A percentile compares a stretch with the other conserved stretches of the same genome.
These are phyloP conservation scores for Bolboschoenus planiculmis DNA, from an alignment of 176 grass and related monocot species.

Conservation along the genomic window DNA sequence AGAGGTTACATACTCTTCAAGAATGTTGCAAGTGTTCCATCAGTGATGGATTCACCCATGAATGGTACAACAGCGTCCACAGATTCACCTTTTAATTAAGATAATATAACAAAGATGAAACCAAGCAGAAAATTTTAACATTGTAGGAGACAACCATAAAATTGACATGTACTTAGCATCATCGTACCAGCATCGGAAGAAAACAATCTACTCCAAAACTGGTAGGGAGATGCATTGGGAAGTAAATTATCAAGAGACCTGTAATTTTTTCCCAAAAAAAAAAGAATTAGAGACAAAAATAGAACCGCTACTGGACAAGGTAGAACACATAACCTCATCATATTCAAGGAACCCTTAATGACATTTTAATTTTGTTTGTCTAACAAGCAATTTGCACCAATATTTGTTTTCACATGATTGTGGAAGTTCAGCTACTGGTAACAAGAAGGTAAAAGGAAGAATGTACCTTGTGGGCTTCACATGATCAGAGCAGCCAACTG, in stretches of 20 bases:
- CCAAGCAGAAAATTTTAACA: neutral
- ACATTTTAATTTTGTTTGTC: neutral
- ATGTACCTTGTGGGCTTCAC: conserved; percentile 15
- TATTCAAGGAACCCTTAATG: neutral
- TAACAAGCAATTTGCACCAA: neutral
- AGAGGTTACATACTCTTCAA: conserved; percentile 63
- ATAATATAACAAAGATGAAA: conserved; percentile 18
- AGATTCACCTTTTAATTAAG: conserved; percentile 40
- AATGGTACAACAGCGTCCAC: conserved; percentile 88
- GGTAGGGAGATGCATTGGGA: conserved; percentile 54
- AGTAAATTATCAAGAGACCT: conserved; percentile 35
- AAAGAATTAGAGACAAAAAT: neutral
- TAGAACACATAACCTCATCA: neutral
- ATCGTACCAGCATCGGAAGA: conserved; percentile 77
- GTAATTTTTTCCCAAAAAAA: neutral
- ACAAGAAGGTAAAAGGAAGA: neutral
- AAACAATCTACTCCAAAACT: conserved; percentile 74
- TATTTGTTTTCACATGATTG: neutral
- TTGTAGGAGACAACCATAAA: conserved; percentile 6
- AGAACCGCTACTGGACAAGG: too few species aligned
- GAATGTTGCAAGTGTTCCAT: conserved; percentile 91
- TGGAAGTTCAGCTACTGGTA: neutral
- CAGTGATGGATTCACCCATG: conserved; percentile 99
- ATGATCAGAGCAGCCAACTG: conserved; percentile 10
- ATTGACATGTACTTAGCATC: neutral